Percentiles rank a stretch among this genome's conserved stretches.
Evolutionary conservation across 371 early-diverging fungal species (phyloP).

Genomic region (Syncephalastrum monosporum): DNA sequence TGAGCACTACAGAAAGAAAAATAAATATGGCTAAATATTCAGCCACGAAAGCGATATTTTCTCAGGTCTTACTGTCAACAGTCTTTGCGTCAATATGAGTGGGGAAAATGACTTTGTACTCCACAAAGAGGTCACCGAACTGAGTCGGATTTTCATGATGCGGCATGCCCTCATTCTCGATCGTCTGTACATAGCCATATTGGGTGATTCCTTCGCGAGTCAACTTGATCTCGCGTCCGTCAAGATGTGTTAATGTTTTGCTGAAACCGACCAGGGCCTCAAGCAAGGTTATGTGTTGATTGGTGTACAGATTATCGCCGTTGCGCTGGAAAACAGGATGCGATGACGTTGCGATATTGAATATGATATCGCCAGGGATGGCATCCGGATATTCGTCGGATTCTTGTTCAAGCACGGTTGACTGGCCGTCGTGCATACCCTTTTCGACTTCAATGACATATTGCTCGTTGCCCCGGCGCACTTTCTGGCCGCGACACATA

Average conservation of each 20-base stretch:
- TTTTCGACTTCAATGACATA: constrained; percentile 81
- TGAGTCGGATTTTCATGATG: constrained; percentile 56
- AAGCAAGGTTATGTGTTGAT: constrained; percentile 79
- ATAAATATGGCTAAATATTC: background rate
- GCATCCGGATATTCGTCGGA: constrained; percentile 91
- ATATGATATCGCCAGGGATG: constrained; percentile 85
- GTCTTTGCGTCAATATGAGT: constrained; percentile 39
- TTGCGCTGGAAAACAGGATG: constrained; percentile 81
- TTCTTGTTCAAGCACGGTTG: constrained; percentile 85
- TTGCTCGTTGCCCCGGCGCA: constrained; percentile 79
- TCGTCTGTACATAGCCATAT: constrained; percentile 70
- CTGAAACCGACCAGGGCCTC: constrained; percentile 91
- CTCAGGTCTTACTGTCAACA: constrained; percentile 34
- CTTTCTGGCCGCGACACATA: constrained; percentile 82
- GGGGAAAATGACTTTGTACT: constrained; percentile 91
- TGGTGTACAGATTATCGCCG: constrained; percentile 81
- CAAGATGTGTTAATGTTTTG: constrained; percentile 80
- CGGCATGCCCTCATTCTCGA: constrained; percentile 87
- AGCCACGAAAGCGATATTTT: background rate
- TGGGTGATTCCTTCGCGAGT: constrained; percentile 67
- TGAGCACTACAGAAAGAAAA: constrained; percentile 13
- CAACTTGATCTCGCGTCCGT: constrained; percentile 69
- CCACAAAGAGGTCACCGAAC: constrained; percentile 86
- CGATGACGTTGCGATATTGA: constrained; percentile 75
- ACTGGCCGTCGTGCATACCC: constrained; percentile 85